Conservation (phyloP, 2,329 filamentous ascomycete genomes). For the Herpotrichia juniperi region DNA sequence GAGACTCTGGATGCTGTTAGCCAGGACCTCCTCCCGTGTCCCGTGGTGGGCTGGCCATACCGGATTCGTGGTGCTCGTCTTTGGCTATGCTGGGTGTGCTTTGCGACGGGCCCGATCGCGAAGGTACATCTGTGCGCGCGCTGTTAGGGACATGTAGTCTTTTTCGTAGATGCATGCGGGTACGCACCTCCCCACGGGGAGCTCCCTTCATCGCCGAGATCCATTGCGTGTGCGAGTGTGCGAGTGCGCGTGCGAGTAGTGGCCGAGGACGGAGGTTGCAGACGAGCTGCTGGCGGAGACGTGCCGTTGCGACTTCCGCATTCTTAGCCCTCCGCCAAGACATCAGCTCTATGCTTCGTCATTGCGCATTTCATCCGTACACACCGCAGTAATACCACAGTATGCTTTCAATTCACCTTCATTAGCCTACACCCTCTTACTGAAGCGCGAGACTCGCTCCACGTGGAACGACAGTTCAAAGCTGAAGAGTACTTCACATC, state of each 20-base stretch:
- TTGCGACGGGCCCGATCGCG: constrained; percentile 49
- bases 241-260: constrained; percentile 11
- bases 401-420: too few relatives aligned
- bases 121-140: constrained; percentile 52
- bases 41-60: constrained; percentile 17
- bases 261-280: constrained; percentile 10
- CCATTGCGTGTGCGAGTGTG: constrained; percentile 39
- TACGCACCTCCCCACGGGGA: constrained; percentile 50
- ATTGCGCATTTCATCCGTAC: not conserved
- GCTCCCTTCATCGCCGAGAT: constrained; percentile 50
- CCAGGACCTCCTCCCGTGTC: not conserved
- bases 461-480: too few relatives aligned
- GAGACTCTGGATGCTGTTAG: constrained; percentile 16
- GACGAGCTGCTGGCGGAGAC: not conserved
- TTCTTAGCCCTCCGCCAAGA: not conserved
- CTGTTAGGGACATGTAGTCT: constrained; percentile 16
- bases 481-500: too few relatives aligned
- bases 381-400: too few relatives aligned
- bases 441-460: too few relatives aligned
- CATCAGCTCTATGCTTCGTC: not conserved
- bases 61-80: constrained; percentile 38
- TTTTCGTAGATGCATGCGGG: not conserved
- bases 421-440: too few relatives aligned
- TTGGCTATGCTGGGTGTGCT: constrained; percentile 46
- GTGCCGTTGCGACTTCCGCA: not conserved